Evolutionary conservation across 176 grass and related monocot genomes (phyloP).

Genomic region (Triticum turgidum): DNA sequence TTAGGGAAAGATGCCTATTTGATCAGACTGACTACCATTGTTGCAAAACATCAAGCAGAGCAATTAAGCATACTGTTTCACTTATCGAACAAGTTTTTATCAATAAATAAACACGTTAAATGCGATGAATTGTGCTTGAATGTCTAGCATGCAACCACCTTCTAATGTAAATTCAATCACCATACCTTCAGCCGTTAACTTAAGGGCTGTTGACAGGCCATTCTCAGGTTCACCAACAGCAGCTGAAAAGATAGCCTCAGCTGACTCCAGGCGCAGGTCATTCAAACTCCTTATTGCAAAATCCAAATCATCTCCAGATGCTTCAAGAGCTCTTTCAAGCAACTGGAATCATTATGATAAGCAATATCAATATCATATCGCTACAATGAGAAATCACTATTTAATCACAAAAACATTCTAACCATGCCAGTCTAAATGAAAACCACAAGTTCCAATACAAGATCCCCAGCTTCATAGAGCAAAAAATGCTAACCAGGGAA

Average conservation of each 20-base stretch:
- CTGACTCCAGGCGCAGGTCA: slow-evolving; percentile 53
- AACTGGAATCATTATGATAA: slow-evolving; percentile 53
- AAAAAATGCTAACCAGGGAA: slow-evolving; percentile 1
- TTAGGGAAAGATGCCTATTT: neutral
- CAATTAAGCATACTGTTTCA: neutral
- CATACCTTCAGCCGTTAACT: slow-evolving; percentile 51
- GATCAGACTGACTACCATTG: neutral
- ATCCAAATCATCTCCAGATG: slow-evolving; percentile 81
- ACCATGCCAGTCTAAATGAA: neutral
- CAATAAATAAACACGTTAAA: neutral
- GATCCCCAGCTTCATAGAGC: neutral
- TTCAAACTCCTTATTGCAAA: slow-evolving; percentile 72
- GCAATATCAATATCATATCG: neutral
- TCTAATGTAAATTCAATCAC: slow-evolving; percentile 11
- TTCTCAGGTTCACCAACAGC: slow-evolving; percentile 38
- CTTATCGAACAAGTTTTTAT: neutral
- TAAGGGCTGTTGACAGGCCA: slow-evolving; percentile 31
- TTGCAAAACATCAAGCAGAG: neutral
- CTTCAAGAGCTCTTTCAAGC: slow-evolving; percentile 76
- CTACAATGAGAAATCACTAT: too few species aligned
- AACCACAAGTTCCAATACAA: neutral
- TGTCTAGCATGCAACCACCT: neutral
- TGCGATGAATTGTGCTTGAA: neutral
- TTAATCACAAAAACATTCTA: neutral
- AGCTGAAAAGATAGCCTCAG: slow-evolving; percentile 36